phyloP scores from a whole-genome alignment of 495 filamentous ascomycete genomes.

The Astrothelium macrocarpum region DNA sequence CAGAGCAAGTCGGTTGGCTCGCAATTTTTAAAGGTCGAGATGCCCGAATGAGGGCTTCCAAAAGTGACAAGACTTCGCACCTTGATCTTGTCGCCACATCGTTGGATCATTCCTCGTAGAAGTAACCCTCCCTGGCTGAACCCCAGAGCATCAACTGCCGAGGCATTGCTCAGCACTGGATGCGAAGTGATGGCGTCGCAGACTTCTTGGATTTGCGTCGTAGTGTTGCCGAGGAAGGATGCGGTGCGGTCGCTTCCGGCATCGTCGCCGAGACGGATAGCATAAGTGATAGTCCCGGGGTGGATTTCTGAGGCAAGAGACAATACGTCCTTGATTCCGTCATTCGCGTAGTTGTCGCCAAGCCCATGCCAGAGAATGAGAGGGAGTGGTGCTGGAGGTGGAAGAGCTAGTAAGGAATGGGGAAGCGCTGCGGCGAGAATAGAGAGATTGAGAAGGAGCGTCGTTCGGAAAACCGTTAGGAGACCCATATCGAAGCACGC shows the following conservation, averaged over 20 bases:
- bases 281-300: conserved; percentile 77
- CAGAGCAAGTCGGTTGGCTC: conserved; percentile 66
- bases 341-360: conserved; percentile 62
- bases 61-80: conserved; percentile 82
- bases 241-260: conserved; percentile 59
- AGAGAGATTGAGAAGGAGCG: neutral
- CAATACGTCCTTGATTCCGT: conserved; percentile 60
- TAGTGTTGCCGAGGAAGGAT: conserved; percentile 87
- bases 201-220: conserved; percentile 64
- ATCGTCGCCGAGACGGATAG: conserved; percentile 63
- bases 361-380: conserved; percentile 92
- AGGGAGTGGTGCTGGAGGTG: conserved; percentile 49
- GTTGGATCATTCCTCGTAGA: conserved; percentile 83
- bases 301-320: conserved; percentile 58
- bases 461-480: neutral
- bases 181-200: conserved; percentile 70
- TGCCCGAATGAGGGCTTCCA: conserved; percentile 90
- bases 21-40: conserved; percentile 64
- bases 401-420: neutral
- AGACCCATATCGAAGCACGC: neutral
- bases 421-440: neutral
- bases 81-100: conserved; percentile 67
- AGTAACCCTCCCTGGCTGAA: conserved; percentile 97
- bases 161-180: conserved; percentile 68
- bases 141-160: conserved; percentile 79